Conservation (phyloP, 305 asterid species). For the Vinca major region DNA sequence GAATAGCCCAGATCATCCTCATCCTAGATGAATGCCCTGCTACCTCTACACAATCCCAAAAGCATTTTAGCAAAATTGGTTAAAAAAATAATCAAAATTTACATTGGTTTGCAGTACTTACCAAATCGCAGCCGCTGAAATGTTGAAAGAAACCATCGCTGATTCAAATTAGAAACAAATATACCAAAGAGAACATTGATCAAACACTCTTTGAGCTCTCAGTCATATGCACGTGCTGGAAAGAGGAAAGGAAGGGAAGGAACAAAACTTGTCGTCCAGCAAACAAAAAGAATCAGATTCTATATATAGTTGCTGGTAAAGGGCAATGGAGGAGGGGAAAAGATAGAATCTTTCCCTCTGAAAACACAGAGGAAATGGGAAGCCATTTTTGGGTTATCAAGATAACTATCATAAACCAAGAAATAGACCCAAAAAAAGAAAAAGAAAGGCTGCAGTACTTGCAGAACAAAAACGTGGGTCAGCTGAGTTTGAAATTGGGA, state of each 20-base stretch:
- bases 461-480: not conserved
- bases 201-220: slow-evolving; percentile 4
- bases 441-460: not conserved
- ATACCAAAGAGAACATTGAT: slow-evolving; percentile 3
- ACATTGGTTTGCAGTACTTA: not conserved
- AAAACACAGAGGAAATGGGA: not conserved
- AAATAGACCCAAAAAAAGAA: not conserved
- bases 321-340: not conserved
- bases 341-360: not conserved
- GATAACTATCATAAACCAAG: no score
- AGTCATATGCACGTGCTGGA: slow-evolving; percentile 7
- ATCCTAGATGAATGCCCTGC: slow-evolving; percentile 25
- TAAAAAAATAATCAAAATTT: not conserved
- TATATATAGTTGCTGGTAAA: slow-evolving; percentile 2
- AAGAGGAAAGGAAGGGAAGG: slow-evolving; percentile 10
- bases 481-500: not conserved
- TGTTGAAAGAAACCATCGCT: not conserved
- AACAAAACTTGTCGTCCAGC: slow-evolving; percentile 14
- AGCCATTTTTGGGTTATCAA: not conserved
- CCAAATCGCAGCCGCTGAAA: not conserved
- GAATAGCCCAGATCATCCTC: slow-evolving; percentile 35
- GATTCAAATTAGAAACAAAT: not conserved
- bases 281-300: slow-evolving; percentile 41
- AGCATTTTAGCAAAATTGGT: slow-evolving; percentile 15
- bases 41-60: slow-evolving; percentile 15